A percentile compares a stretch with the other conserved stretches of the same genome.
Conservation (phyloP, 2,329 filamentous ascomycete genomes). For the Paecilomyces niveus region DNA sequence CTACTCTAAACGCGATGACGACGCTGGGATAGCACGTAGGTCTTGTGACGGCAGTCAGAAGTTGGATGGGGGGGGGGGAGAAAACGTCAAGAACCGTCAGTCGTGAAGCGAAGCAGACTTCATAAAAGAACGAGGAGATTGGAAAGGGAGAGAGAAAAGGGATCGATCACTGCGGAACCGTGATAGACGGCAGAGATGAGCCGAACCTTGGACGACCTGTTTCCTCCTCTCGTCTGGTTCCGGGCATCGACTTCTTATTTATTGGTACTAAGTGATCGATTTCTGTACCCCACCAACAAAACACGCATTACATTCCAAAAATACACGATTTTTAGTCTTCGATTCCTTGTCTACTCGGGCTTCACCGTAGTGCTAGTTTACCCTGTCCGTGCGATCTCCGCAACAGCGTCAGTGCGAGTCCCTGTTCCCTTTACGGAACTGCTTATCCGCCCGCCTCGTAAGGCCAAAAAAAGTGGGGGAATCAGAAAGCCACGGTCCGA, state of each 20-base stretch:
- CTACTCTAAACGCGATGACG: not conserved
- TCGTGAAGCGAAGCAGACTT: too few relatives aligned
- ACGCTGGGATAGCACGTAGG: not conserved
- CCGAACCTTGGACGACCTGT: not conserved
- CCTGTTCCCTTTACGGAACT: too few relatives aligned
- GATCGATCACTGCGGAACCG: not conserved
- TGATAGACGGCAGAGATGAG: not conserved
- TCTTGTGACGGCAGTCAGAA: not conserved
- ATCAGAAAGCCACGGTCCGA: too few relatives aligned
- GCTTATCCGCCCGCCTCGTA: too few relatives aligned
- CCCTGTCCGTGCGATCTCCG: too few relatives aligned
- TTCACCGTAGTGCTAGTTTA: too few relatives aligned
- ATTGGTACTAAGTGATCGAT: not conserved
- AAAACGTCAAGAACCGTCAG: too few relatives aligned
- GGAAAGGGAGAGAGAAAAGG: not conserved
- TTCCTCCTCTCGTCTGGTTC: not conserved
- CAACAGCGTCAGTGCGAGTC: too few relatives aligned
- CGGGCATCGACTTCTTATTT: not conserved
- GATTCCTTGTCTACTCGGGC: too few relatives aligned
- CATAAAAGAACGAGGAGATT: not conserved
- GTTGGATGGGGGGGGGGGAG: not conserved
- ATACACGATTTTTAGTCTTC: not conserved
- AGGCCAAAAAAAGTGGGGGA: too few relatives aligned
- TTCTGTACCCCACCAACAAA: too few relatives aligned
- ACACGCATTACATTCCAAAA: not conserved